Percentiles rank a stretch among this genome's conserved stretches.
phyloP scores from a whole-genome alignment of 2,329 filamentous ascomycete species.

The Lecanicillium sp. region DNA sequence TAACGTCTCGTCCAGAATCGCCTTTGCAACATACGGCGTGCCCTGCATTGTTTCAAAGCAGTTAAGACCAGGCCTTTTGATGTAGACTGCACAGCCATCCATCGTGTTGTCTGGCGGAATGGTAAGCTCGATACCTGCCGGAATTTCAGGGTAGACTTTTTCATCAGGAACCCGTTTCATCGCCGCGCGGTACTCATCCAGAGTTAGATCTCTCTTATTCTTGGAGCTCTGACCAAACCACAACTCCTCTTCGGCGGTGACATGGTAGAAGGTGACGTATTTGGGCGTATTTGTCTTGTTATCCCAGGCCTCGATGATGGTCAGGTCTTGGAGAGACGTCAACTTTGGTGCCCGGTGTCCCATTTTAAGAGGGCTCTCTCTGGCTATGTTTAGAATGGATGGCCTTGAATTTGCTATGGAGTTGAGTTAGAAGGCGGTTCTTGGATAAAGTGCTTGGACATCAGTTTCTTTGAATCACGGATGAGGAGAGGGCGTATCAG shows the following conservation, averaged over 20 bases:
- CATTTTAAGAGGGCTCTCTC: too few relatives aligned
- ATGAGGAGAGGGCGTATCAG: too few relatives aligned
- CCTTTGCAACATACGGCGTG: slow-evolving; percentile 1
- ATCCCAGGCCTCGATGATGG: slow-evolving; percentile 1
- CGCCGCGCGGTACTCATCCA: slow-evolving; percentile 8
- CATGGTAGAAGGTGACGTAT: slow-evolving; percentile 3
- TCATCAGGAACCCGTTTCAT: slow-evolving; percentile 9
- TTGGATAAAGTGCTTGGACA: too few relatives aligned
- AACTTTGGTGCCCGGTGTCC: too few relatives aligned
- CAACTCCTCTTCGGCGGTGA: not conserved
- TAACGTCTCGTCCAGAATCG: slow-evolving; percentile 8
- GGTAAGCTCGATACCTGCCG: slow-evolving; percentile 7
- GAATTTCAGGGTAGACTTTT: slow-evolving; percentile 10
- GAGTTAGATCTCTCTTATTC: slow-evolving; percentile 10
- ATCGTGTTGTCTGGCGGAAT: slow-evolving; percentile 6
- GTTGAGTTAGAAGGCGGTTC: too few relatives aligned
- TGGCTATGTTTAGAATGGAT: too few relatives aligned
- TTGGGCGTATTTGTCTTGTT: not conserved
- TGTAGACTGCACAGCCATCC: slow-evolving; percentile 1
- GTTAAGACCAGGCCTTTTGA: slow-evolving; percentile 9
- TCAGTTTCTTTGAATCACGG: too few relatives aligned
- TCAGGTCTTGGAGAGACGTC: not conserved
- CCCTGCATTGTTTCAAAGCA: slow-evolving; percentile 8
- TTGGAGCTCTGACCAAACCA: slow-evolving; percentile 12
- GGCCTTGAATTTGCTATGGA: too few relatives aligned